Conservation (phyloP, 208 protist species). For the Porcisia hertigi region DNA sequence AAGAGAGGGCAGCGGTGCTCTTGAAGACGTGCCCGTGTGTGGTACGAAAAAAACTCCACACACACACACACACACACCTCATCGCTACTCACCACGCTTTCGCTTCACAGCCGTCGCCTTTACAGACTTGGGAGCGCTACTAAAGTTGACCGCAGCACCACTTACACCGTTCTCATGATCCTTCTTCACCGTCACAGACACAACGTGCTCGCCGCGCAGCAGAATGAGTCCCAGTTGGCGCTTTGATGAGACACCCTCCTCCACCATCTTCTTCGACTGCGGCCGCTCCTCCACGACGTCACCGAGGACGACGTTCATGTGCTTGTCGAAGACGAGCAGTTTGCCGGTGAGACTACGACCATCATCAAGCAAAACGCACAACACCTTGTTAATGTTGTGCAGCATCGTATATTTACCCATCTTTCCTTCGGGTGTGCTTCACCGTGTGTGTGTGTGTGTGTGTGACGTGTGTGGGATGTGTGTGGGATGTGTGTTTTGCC, state of each 20-base stretch:
- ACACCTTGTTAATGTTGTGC: constrained; percentile 81
- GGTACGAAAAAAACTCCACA: not conserved
- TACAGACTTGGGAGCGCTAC: constrained; percentile 46
- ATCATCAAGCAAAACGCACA: constrained; percentile 72
- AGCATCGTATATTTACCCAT: constrained; percentile 82
- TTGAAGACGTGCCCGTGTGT: too few species aligned
- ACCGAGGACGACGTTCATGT: constrained; percentile 89
- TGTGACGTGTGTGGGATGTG: not conserved
- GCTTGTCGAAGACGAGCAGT: constrained; percentile 81
- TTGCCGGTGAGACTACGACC: constrained; percentile 74
- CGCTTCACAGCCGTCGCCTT: constrained; percentile 46
- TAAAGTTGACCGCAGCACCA: constrained; percentile 23
- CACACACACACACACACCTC: not conserved
- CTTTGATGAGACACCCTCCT: constrained; percentile 49
- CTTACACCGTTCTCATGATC: constrained; percentile 11
- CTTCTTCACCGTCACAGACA: constrained; percentile 73
- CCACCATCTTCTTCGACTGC: constrained; percentile 70
- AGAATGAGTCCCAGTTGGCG: constrained; percentile 76
- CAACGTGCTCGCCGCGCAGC: constrained; percentile 84
- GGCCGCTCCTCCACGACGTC: constrained; percentile 61
- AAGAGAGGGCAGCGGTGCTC: too few species aligned
- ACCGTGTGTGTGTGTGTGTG: not conserved
- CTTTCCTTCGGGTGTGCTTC: constrained; percentile 4
- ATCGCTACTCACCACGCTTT: constrained; percentile 21
- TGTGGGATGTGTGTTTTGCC: not conserved